Evolutionary conservation across 78 protist species (phyloP).

Genomic region (Thecamonas trahens): DNA sequence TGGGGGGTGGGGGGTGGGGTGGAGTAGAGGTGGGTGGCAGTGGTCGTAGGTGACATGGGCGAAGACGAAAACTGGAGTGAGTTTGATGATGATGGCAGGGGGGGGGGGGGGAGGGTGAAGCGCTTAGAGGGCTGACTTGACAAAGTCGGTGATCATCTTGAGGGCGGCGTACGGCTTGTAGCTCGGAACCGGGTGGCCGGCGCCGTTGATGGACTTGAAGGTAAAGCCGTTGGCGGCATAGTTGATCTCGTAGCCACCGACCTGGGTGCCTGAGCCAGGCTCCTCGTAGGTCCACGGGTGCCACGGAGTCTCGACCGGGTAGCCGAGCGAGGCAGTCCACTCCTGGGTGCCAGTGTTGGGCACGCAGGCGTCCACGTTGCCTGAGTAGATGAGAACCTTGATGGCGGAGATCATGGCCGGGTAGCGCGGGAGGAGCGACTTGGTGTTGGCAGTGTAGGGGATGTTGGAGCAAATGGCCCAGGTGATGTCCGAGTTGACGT

Average conservation of each 20-base stretch:
- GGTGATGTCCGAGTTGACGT: background rate
- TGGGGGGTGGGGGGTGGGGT: too few relatives aligned
- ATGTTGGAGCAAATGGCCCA: constrained; percentile 4
- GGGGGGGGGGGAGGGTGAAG: too few relatives aligned
- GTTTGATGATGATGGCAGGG: too few relatives aligned
- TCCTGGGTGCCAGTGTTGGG: constrained; percentile 20
- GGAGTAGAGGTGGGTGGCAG: too few relatives aligned
- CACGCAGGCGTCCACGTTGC: constrained; percentile 28
- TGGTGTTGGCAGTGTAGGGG: background rate
- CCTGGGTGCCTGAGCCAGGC: background rate
- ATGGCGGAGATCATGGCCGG: background rate
- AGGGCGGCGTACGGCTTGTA: constrained; percentile 14
- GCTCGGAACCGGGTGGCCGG: constrained; percentile 23
- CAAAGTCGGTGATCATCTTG: background rate
- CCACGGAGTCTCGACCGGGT: constrained; percentile 8
- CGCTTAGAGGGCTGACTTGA: too few relatives aligned
- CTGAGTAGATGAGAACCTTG: constrained; percentile 12
- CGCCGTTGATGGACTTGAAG: constrained; percentile 20
- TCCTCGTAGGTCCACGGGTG: constrained; percentile 12
- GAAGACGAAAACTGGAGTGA: too few relatives aligned
- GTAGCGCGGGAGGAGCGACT: too few relatives aligned
- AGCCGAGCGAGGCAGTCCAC: constrained; percentile 4
- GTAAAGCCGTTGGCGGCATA: background rate
- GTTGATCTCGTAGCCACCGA: constrained; percentile 15
- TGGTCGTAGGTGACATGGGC: too few relatives aligned